A percentile compares a stretch with the other conserved stretches of the same genome.
phyloP scores from a whole-genome alignment of 108 stramenopile genomes.

The Fragilaria radians region DNA sequence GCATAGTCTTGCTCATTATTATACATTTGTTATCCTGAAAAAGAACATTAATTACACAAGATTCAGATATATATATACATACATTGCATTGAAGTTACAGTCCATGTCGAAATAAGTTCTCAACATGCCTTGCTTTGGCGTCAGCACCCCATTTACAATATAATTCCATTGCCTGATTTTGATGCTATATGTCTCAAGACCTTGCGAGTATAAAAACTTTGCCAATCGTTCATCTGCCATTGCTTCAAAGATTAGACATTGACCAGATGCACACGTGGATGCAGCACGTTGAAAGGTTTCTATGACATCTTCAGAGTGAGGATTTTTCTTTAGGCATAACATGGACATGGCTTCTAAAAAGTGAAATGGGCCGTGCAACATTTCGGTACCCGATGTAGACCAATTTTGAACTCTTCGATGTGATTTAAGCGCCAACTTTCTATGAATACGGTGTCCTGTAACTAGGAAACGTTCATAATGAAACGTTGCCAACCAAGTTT shows the following conservation, averaged over 20 bases:
- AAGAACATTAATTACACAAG: no score
- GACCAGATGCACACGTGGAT: neutral
- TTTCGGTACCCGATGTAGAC: neutral
- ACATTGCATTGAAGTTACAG: no score
- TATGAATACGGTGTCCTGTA: neutral
- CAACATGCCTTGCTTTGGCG: no score
- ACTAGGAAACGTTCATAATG: neutral
- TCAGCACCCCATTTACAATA: no score
- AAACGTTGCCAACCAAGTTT: neutral
- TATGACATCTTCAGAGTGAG: neutral
- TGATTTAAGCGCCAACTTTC: neutral
- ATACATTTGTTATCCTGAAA: no score
- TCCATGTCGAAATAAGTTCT: no score
- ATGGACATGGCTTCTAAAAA: neutral
- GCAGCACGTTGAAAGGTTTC: neutral
- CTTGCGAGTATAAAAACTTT: no score
- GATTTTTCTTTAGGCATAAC: neutral
- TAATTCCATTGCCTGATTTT: no score
- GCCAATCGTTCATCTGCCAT: neutral
- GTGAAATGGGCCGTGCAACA: neutral
- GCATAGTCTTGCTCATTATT: no score
- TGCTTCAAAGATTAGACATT: neutral
- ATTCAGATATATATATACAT: no score
- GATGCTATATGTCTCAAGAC: no score
- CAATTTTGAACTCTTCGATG: neutral